Evolutionary conservation across 257 asterid species (phyloP), one percentile per base, ranked within the genome.

Genomic region (Ligustrum vulgare): DNA sequence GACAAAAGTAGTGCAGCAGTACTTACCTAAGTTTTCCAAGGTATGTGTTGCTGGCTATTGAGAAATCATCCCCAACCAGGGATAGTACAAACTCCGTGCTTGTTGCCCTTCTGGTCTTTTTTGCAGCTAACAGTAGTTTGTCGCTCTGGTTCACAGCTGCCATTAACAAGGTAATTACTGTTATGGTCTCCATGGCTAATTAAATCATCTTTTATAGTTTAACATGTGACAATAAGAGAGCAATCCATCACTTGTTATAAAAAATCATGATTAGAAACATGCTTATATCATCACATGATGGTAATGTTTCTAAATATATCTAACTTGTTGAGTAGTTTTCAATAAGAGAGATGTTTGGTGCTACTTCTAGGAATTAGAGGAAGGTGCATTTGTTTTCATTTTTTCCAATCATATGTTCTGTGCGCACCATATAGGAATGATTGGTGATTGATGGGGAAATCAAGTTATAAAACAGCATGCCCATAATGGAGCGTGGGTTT

Each of bases 21-120:
- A 71, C 82, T 80, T 83, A 80, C 96, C 93, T 84, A 33, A 94
- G 89, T 83, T 94, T 94, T 78, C 98, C 98, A 36, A 94, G 91
- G 76, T 90, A 90, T 45, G 93, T 82, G 81, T 83, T 89, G 96
- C 98, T 91, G 83, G 93, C 97, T 73, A 96, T 91, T 75, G 97
- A 93, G 82, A 91, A 93, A 68, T 90, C 97, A 65, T 87, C 96
- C 0, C 90, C 89, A 67, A 90, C 96, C 83, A 91, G 85, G n/a
- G 98, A 93, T 75, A 91, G 81, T 56, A 93, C 80, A 22, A 93
- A 93, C 70, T 91, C 94, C 1, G 96, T 93, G 89, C 97, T 90
- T 11, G 97, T 83, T 62, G 97, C 89, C 88, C 94, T 84, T 85
- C 96, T 85, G 70, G 86, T 78, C 87, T 79, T 90, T 82, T 91